Base-by-base conservation (phyloP, 306 rosid genomes). In the Prosopis cineraria region DNA sequence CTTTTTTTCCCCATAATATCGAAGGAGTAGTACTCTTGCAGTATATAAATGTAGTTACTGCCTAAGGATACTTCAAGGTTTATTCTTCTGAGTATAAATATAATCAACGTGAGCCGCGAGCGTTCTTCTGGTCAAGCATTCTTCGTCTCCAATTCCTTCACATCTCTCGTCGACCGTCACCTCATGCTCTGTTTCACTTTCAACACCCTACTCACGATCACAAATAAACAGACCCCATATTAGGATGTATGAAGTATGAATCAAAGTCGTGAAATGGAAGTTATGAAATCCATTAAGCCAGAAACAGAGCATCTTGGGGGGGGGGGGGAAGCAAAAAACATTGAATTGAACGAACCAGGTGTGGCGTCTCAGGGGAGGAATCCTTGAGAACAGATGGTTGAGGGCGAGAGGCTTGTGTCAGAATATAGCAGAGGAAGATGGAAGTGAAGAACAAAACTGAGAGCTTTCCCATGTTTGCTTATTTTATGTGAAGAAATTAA, bases 111-210 rank as follows among this genome's bases (percentile, higher is more conserved):
- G 89, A 31, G 93, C 91, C 1, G 53, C 34, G 3, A 89, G 85
- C 4, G 89, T 85, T n/a, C 87, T 81, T 72, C 88, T 87, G 63
- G 45, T 81, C 77, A 89, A 83, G 72, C 93, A 89, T 40, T 87
- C 91, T 2, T 89, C 89, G 2, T 72, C 83, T 10, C 47, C 68
- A n/a, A 71, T 39, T 34, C 88, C 88, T 45, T 81, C 71, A 76
- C 93, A 89, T 2, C 12, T 79, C 67, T 74, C 78, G 22, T 78
- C 86, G 52, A 11, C 56, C 5, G 36, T 40, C 72, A 24, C 34
- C 5, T 3, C 72, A 24, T 67, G 34, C 52, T 67, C 52, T 41
- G 40, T 68, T 55, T 20, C 62, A 24, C 31, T 55, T 9, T 56
- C 82, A 74, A 34, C 47, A 48, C 65, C 83, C 87, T 81, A 52